Conservation (phyloP, 2,329 filamentous ascomycete species). For the Pezicula neosporulosa region DNA sequence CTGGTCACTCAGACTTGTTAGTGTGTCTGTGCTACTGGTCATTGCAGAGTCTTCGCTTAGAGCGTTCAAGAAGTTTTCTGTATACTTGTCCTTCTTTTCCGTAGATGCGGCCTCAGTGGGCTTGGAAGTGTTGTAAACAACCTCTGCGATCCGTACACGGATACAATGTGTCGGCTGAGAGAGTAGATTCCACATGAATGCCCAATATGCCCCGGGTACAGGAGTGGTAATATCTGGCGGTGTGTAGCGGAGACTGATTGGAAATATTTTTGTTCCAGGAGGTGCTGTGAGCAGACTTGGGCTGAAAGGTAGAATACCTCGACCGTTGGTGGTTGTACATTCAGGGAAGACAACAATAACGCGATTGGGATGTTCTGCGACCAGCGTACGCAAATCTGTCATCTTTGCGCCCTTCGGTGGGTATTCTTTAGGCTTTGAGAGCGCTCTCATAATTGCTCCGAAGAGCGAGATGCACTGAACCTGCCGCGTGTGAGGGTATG, state of each 20-base stretch:
- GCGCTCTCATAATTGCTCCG: constrained; percentile 69
- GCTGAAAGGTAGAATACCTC: constrained; percentile 81
- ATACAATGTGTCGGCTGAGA: constrained; percentile 85
- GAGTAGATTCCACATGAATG: constrained; percentile 83
- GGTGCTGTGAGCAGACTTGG: constrained; percentile 70
- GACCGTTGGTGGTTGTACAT: constrained; percentile 90
- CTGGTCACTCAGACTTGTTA: constrained; percentile 22
- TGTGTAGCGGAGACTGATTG: constrained; percentile 84
- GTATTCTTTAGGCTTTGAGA: constrained; percentile 52
- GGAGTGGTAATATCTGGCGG: constrained; percentile 89
- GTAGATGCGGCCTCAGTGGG: constrained; percentile 15
- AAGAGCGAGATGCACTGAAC: constrained; percentile 77
- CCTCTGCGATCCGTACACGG: constrained; percentile 83
- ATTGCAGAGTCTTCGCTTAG: constrained; percentile 22
- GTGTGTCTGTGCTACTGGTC: constrained; percentile 27
- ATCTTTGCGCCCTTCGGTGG: constrained; percentile 46
- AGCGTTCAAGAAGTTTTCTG: constrained; percentile 24
- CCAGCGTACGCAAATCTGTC: constrained; percentile 59
- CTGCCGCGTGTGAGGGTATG: constrained; percentile 70
- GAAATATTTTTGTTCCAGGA: constrained; percentile 74
- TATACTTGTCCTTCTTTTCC: constrained; percentile 29
- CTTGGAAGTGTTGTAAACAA: constrained; percentile 51
- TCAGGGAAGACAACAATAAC: constrained; percentile 89
- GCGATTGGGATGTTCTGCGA: constrained; percentile 66
- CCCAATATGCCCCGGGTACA: constrained; percentile 67